phyloP scores from a whole-genome alignment of 352 stramenopile genomes.

The Phytophthora meadii region DNA sequence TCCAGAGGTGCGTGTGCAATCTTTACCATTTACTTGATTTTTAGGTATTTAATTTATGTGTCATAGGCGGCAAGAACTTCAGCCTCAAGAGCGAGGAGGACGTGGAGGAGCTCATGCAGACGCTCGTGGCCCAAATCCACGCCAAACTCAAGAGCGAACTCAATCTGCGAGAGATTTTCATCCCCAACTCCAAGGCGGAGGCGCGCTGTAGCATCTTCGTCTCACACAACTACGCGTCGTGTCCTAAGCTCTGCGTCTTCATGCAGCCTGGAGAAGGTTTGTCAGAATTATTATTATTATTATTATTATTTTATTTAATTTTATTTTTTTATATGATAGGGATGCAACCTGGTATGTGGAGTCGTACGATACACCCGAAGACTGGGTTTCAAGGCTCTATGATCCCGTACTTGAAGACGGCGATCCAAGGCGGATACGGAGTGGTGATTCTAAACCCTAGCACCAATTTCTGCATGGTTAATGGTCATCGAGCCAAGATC shows the following conservation, averaged over 20 bases:
- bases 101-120: constrained; percentile 87
- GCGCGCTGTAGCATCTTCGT: constrained; percentile 90
- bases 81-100: constrained; percentile 85
- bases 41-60: constrained; percentile 3
- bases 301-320: neutral
- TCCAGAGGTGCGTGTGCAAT: constrained; percentile 45
- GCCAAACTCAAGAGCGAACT: constrained; percentile 88
- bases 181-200: constrained; percentile 88
- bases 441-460: constrained; percentile 87
- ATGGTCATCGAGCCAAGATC: constrained; percentile 85
- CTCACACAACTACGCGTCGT: constrained; percentile 81
- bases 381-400: constrained; percentile 88
- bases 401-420: constrained; percentile 89
- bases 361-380: constrained; percentile 73
- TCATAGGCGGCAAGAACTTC: constrained; percentile 68
- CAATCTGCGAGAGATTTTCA: constrained; percentile 85
- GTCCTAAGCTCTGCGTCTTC: constrained; percentile 84
- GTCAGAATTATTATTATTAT: neutral
- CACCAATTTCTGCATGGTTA: constrained; percentile 81
- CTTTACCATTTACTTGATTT: neutral
- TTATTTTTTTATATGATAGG: constrained; percentile 28
- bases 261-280: constrained; percentile 72
- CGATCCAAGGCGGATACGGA: constrained; percentile 83
- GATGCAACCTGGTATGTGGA: constrained; percentile 81
- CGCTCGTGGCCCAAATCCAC: constrained; percentile 85